Base-by-base conservation (phyloP, 371 early-diverging fungal genomes). In the Circinella minor region DNA sequence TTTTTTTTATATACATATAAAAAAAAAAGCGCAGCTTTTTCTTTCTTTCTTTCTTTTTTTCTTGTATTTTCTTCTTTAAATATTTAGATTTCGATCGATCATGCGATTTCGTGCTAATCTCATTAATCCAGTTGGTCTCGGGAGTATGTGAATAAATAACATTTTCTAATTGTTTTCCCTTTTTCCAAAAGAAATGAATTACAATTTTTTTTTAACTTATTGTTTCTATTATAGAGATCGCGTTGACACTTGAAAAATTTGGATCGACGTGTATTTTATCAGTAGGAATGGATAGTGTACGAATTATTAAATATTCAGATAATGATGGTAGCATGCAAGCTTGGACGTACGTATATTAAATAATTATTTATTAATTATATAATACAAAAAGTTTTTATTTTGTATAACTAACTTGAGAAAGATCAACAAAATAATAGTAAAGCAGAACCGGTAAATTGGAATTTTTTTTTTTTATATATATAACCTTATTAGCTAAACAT, bases 321-420 rank as follows among this genome's bases (percentile, higher is more conserved):
- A 59, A 71, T 63, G 70, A 74, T 9, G 68, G 73, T n/a, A 85
- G 84, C 1, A 69, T 87, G 38, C 88, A 88, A 72, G 83, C 86
- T 9, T 88, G 87, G 82, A 82, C 79, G 72, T 87, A 87, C 71
- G 81, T 43, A 43, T 43, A 43, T 9, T 43, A 43, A 43, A 43
- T 43, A 11, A 43, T 9, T 43, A 43, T 2, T 11, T 43, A 11
- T 43, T 86, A 18, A n/a, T n/a, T n/a, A n/a, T n/a, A 27, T 2
- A 27, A 27, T 2, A 27, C 27, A 27, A 27, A 27, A 27, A n/a
- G n/a, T n/a, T n/a, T n/a, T n/a, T n/a, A n/a, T n/a, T n/a, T n/a
- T n/a, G 27, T 27, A 27, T 0, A 27, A 27, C 27, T 27, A 27
- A 27, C 27, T 27, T 27, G 27, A 27, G 27, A 27, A 17, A 43